phyloP scores from a whole-genome alignment of 495 filamentous ascomycete genomes.

The Hyaloscypha bicolor region DNA sequence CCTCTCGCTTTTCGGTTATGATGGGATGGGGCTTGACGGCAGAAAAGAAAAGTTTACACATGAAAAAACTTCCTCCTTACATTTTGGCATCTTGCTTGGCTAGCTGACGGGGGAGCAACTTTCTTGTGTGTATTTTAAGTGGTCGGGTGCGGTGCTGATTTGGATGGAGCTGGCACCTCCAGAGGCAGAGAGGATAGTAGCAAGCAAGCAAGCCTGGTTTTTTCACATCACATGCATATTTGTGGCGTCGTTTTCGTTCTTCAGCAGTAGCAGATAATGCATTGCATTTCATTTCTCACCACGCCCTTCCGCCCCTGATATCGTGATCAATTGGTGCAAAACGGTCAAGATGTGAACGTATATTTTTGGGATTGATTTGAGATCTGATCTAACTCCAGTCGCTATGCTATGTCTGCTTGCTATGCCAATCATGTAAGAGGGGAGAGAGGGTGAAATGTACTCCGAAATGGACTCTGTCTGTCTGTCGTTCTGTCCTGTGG shows the following conservation, averaged over 20 bases:
- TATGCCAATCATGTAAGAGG: not conserved
- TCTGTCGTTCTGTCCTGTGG: not conserved
- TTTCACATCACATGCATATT: not conserved
- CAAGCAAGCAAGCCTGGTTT: not conserved
- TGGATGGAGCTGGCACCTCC: not conserved
- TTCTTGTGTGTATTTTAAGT: conserved; percentile 25
- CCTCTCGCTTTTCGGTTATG: conserved; percentile 14
- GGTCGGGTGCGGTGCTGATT: not conserved
- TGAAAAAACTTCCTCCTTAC: conserved; percentile 2
- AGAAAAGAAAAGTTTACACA: conserved; percentile 28
- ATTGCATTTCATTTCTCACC: not conserved
- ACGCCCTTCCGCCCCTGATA: no score
- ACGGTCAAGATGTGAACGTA: no score
- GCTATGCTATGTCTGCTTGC: conserved; percentile 1
- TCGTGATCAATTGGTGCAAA: no score
- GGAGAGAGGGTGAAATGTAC: not conserved
- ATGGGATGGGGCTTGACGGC: not conserved
- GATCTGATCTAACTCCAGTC: not conserved
- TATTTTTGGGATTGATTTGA: no score
- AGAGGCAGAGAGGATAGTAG: no score
- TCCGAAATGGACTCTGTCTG: not conserved
- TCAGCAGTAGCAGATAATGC: not conserved
- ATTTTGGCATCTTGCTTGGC: conserved; percentile 11
- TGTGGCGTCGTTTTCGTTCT: not conserved
- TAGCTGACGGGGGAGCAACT: not conserved